A percentile compares a stretch with the other conserved stretches of the same genome.
Conservation (phyloP, 2,329 filamentous ascomycete species). For the Colletotrichum sp. region DNA sequence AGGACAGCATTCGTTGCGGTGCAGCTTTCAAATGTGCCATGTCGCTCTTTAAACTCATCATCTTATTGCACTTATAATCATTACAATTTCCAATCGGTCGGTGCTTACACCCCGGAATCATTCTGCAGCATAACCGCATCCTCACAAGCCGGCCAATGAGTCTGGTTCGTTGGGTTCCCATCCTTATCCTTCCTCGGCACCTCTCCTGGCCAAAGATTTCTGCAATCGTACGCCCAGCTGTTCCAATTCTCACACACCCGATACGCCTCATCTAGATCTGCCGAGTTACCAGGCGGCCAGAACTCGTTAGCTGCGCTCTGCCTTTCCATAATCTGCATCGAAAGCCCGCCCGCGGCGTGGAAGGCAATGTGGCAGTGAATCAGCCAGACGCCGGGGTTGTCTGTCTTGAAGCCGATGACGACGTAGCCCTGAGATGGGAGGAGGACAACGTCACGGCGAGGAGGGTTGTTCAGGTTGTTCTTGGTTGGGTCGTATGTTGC, state of each 20-base stretch:
- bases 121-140: not conserved
- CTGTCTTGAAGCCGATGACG: conserved; percentile 52
- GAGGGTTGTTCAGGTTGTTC: conserved; percentile 48
- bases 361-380: conserved; percentile 56
- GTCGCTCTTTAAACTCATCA: not conserved
- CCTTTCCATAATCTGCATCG: conserved; percentile 1
- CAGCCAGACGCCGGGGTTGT: conserved; percentile 55
- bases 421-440: conserved; percentile 48
- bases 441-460: conserved; percentile 56
- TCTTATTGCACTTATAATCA: not conserved
- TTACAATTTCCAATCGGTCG: not conserved
- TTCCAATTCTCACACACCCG: conserved; percentile 1
- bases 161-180: not conserved
- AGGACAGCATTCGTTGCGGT: not conserved
- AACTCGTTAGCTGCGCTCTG: not conserved
- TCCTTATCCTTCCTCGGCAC: not conserved
- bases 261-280: not conserved
- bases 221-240: conserved; percentile 11
- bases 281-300: not conserved
- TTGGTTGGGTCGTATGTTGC: conserved; percentile 16
- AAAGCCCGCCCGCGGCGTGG: conserved; percentile 40
- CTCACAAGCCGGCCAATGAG: not conserved
- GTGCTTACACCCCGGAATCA: not conserved
- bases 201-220: conserved; percentile 7
- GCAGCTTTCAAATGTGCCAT: not conserved